Conservation (phyloP, 2,329 filamentous ascomycete species). For the Chaetomiaceae sp. region DNA sequence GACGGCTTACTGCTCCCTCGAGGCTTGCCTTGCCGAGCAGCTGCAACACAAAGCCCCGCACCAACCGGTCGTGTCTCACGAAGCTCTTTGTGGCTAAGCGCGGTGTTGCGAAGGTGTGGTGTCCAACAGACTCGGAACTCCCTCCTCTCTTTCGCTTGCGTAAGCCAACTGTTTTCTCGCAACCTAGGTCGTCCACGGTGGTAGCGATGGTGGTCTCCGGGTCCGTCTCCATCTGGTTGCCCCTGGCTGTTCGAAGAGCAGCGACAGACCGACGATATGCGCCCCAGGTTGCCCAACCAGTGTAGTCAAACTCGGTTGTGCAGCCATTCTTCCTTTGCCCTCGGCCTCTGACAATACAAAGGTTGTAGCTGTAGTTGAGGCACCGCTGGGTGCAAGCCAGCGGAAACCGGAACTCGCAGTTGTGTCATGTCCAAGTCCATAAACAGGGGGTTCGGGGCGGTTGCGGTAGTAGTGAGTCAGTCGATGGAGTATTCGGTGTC, state of each 20-base stretch:
- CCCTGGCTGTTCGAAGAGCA: background rate
- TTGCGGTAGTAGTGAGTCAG: background rate
- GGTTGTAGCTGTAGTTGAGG: conserved; percentile 35
- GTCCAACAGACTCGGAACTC: background rate
- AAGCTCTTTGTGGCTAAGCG: background rate
- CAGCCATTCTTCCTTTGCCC: conserved; percentile 17
- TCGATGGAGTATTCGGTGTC: background rate
- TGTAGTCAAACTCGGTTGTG: conserved; percentile 32
- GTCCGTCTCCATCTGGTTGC: too few species aligned
- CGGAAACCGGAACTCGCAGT: conserved; percentile 28
- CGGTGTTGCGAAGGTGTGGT: conserved; percentile 14
- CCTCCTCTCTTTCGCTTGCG: too few species aligned
- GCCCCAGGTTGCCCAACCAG: conserved; percentile 29
- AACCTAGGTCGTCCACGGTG: background rate
- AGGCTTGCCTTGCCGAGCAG: background rate
- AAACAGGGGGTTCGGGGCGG: conserved; percentile 12
- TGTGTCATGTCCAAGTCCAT: conserved; percentile 34
- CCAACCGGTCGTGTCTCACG: background rate
- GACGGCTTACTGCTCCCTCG: background rate
- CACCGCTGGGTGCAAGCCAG: conserved; percentile 35
- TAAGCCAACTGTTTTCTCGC: too few species aligned
- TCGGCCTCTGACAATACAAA: conserved; percentile 32
- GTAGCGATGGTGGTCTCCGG: too few species aligned
- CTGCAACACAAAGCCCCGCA: background rate
- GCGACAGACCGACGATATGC: conserved; percentile 28